Evolutionary conservation across 257 asterid genomes (phyloP).

Genomic region (Knoxia roxburghii): DNA sequence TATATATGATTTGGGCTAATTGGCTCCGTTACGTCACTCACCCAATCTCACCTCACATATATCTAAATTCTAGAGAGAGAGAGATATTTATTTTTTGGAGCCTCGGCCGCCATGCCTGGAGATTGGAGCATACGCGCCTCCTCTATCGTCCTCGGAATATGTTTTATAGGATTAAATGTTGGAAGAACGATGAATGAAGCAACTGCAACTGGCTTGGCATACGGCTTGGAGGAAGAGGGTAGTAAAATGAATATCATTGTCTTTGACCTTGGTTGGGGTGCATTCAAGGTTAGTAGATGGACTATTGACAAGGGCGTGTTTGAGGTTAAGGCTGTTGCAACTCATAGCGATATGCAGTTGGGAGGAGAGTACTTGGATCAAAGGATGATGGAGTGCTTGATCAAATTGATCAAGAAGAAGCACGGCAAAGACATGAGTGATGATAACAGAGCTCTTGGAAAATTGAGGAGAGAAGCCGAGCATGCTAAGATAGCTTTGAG

Average conservation of each 20-base stretch:
- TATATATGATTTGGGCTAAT: too few relatives aligned
- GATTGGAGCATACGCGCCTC: constrained; percentile 49
- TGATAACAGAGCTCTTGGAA: constrained; percentile 79
- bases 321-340: constrained; percentile 82
- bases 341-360: constrained; percentile 84
- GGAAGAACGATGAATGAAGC: constrained; percentile 79
- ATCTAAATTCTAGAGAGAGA: too few relatives aligned
- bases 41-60: too few relatives aligned
- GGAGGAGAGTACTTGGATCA: constrained; percentile 96
- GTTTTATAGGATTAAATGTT: constrained; percentile 61
- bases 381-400: constrained; percentile 80
- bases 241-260: constrained; percentile 87
- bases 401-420: constrained; percentile 81
- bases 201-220: constrained; percentile 86
- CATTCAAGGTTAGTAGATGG: constrained; percentile 83
- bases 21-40: too few relatives aligned
- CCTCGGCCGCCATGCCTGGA: too few relatives aligned
- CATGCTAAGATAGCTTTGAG: constrained; percentile 84
- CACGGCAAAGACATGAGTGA: constrained; percentile 84
- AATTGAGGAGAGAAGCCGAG: constrained; percentile 74
- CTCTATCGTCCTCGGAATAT: constrained; percentile 36
- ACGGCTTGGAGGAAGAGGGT: constrained; percentile 82
- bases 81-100: too few relatives aligned
- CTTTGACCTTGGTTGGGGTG: constrained; percentile 89
- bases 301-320: constrained; percentile 75